Conservation (phyloP, 495 filamentous ascomycete genomes). For the Astrothelium subdiscretum region DNA sequence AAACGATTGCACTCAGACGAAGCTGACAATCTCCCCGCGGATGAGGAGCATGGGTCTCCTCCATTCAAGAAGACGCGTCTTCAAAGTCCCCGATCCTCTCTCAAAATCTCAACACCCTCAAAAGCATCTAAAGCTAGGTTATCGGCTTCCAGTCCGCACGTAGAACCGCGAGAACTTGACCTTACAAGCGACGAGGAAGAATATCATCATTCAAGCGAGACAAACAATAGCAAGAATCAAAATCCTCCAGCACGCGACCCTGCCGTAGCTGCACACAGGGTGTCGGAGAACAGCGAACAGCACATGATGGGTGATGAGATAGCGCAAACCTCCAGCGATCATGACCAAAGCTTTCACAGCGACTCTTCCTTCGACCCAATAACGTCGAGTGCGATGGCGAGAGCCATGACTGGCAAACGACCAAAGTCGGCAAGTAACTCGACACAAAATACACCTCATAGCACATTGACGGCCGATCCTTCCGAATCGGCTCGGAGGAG, state of each 20-base stretch:
- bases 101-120: background rate
- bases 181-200: background rate
- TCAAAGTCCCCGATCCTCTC: background rate
- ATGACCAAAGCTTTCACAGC: background rate
- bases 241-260: background rate
- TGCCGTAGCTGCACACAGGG: too few relatives aligned
- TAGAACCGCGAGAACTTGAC: background rate
- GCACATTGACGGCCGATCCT: background rate
- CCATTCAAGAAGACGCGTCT: background rate
- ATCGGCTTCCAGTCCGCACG: background rate
- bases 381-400: background rate
- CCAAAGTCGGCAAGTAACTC: background rate
- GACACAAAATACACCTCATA: background rate
- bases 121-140: background rate
- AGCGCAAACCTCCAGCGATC: background rate
- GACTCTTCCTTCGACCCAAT: background rate
- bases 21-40: background rate
- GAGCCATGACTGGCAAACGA: background rate
- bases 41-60: background rate
- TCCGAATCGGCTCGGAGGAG: background rate
- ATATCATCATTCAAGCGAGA: background rate
- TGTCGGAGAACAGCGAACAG: too few relatives aligned
- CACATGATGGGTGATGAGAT: background rate
- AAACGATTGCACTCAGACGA: background rate
- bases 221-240: background rate